Evolutionary conservation across 2,329 filamentous ascomycete genomes (phyloP), one percentile per base, ranked within the genome.

Genomic region (Pseudocercospora cruenta): DNA sequence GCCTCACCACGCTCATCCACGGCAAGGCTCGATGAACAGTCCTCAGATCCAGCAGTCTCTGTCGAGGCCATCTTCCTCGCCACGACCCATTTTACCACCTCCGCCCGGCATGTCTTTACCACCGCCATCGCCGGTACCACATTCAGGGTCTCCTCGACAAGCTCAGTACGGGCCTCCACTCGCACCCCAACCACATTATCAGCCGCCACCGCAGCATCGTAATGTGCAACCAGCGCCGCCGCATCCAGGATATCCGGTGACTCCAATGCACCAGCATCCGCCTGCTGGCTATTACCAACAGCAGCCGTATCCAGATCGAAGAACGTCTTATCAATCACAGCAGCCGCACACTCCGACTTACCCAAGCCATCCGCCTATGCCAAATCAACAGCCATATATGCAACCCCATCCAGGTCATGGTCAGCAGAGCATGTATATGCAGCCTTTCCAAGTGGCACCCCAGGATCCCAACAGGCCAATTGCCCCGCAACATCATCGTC

Each of bases 381-480:
- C 65, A n/a, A 62, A 63, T 8, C 78, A 78, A 36, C 77, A 78
- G 14, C 77, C 78, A 47, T 80, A 81, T 22, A 71, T 71, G 49
- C 66, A 66, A 31, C 58, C 61, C 12, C 65, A 67, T 58, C 65
- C 61, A 31, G 49, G 60, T 28, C 57, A 60, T 22, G 58, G 62
- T 28, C 68, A 64, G 19, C 58, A 60, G 49, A 74, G 81, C 58
- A 82, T 81, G 16, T 79, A 80, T 65, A 82, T 83, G 78, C 75
- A 83, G 39, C 81, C 81, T 4, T 84, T 83, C 70, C 80, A 82
- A 62, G 79, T 83, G 12, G 75, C 77, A n/a, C 78, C 79, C 8
- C 81, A 83, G 66, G 80, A 81, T 58, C 80, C 79, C 4, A 79
- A 74, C 57, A 65, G 60, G 45, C 63, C 70, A 7, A 58, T 58